Conservation (phyloP, 169 alveolate genomes). For the Plasmodium falciparum region DNA sequence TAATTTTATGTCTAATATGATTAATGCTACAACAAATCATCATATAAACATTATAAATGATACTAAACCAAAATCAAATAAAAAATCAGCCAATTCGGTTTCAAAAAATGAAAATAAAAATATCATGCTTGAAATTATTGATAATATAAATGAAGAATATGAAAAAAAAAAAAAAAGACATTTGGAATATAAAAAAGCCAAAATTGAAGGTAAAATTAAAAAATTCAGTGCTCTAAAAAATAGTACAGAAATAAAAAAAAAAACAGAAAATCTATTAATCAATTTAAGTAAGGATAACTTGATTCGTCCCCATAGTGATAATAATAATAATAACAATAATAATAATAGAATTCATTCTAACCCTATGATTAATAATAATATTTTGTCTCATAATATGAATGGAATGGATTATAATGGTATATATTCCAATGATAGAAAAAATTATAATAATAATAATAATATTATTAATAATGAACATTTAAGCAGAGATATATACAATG, state of each 20-base stretch:
- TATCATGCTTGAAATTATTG: slow-evolving; percentile 66
- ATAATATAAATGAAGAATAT: slow-evolving; percentile 56
- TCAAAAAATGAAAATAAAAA: slow-evolving; percentile 25
- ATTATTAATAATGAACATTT: slow-evolving; percentile 1
- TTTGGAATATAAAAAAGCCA: slow-evolving; percentile 70
- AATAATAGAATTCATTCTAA: background rate
- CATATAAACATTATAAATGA: background rate
- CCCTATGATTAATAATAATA: too few species aligned
- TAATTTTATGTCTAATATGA: background rate
- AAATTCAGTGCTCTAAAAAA: slow-evolving; percentile 51
- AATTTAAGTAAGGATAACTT: background rate
- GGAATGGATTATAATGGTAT: too few species aligned
- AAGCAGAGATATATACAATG: background rate
- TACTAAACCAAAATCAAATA: slow-evolving; percentile 3
- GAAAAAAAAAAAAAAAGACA: slow-evolving; percentile 72
- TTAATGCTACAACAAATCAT: background rate
- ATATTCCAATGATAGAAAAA: too few species aligned
- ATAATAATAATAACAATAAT: background rate
- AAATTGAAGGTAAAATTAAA: slow-evolving; percentile 74
- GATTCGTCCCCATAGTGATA: too few species aligned
- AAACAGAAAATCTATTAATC: slow-evolving; percentile 24
- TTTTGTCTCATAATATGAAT: too few species aligned
- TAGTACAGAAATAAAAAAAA: slow-evolving; percentile 20
- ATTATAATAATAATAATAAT: background rate
- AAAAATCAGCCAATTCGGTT: background rate